Base-by-base conservation (phyloP, 768 basidiomycete species). In the Lactarius deliciosus region DNA sequence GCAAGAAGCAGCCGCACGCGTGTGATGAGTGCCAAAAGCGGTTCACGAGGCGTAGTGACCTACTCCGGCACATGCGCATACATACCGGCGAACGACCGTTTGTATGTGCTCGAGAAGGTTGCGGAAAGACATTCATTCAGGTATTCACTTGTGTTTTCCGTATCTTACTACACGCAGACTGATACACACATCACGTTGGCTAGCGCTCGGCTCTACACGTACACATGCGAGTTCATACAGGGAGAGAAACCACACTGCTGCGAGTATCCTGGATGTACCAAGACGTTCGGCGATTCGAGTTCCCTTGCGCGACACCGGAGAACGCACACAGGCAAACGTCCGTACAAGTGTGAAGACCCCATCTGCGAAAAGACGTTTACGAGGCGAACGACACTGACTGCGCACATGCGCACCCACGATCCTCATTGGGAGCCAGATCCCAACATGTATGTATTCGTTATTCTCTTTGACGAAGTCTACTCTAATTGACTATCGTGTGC, bases 81-180 rank as follows among this genome's bases (percentile, higher is more conserved):
- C 93, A 96, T 72, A 94, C 93, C 0, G 93, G 93, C 20, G 93
- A 95, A 75, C 83, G 93, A 60, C 93, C 93, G 3, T 94, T 91
- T 75, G 79, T 87, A 15, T 95, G 92, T 71, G 79, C 81, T 40
- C 82, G 91, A 71, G 72, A 77, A 34, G 87, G 86, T 34, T 95
- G 93, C 65, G 91, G 91, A 60, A 96, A 95, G 80, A 90, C 90
- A 3, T 96, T 96, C 72, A 94, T 96, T 72, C 93, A 96, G 85
- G 93, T 92, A 75, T 63, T 76, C 73, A 38, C 61, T 57, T 57
- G 38, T 57, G 43, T 40, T 43, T 47, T 63, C 30, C 64, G 20
- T 38, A 50, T 40, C n/a, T 54, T 63, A 57, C 20, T 53, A 22
- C 63, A 67, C 72, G 60, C 69, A 47, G 55, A 69, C 68, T 55